A percentile compares a stretch with the other conserved stretches of the same genome.
Conservation (phyloP, 1,139 yeast species). For the Candida freyschussii region DNA sequence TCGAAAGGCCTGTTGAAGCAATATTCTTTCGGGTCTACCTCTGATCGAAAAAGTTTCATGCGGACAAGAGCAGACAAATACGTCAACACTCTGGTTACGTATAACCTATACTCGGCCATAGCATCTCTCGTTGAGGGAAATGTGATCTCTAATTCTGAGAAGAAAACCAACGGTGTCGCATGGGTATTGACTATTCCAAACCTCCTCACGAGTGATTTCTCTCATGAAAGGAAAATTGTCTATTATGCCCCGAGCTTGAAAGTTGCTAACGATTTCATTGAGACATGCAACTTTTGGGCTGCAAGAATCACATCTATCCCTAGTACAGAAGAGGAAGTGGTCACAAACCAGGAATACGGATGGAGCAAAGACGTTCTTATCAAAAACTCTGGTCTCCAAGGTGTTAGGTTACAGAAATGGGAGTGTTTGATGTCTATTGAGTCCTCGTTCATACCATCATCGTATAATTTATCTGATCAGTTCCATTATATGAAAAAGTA, state of each 20-base stretch:
- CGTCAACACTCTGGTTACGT: slow-evolving; percentile 33
- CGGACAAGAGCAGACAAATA: slow-evolving; percentile 25
- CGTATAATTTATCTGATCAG: slow-evolving; percentile 29
- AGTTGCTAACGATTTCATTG: slow-evolving; percentile 66
- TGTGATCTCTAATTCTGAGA: slow-evolving; percentile 19
- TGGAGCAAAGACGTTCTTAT: slow-evolving; percentile 47
- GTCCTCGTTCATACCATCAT: slow-evolving; percentile 26
- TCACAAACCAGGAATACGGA: slow-evolving; percentile 77
- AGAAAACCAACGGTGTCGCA: slow-evolving; percentile 19
- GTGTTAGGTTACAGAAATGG: slow-evolving; percentile 32
- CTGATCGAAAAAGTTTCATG: slow-evolving; percentile 38
- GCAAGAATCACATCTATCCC: slow-evolving; percentile 81
- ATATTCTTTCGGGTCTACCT: slow-evolving; percentile 39
- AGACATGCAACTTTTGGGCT: slow-evolving; percentile 88
- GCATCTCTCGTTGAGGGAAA: slow-evolving; percentile 19
- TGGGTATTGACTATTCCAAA: slow-evolving; percentile 25
- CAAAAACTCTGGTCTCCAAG: slow-evolving; percentile 4
- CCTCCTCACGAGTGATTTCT: slow-evolving; percentile 15
- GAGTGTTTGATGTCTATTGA: slow-evolving; percentile 34
- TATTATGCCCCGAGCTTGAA: slow-evolving; percentile 54
- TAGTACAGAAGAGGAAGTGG: slow-evolving; percentile 42
- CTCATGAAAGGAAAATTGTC: slow-evolving; percentile 19
- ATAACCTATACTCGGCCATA: slow-evolving; percentile 25
- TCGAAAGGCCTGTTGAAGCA: slow-evolving; percentile 53
- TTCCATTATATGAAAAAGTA: slow-evolving; percentile 28